Percentiles rank a stretch among this genome's conserved stretches.
Evolutionary conservation across 2,329 filamentous ascomycete genomes (phyloP).

Genomic region (Nothopassalora personata): DNA sequence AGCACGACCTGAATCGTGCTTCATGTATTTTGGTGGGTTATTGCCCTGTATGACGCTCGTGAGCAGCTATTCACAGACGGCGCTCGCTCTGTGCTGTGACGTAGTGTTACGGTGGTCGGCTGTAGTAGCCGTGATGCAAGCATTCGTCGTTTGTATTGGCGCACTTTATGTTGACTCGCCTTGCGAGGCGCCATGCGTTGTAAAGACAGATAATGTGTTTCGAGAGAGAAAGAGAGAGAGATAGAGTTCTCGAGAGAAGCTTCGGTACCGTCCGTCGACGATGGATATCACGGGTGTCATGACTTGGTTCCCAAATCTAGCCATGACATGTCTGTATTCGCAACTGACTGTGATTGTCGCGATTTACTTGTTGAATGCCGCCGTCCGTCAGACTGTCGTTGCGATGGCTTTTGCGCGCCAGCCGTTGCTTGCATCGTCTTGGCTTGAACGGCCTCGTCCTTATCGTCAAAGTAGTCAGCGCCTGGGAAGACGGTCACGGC

Average conservation of each 20-base stretch:
- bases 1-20: neutral
- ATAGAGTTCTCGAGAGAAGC: neutral
- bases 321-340: constrained; percentile 66
- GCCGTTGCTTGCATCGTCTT: constrained; percentile 37
- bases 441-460: constrained; percentile 30
- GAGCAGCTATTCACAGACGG: neutral
- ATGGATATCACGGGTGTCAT: neutral
- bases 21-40: neutral
- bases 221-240: neutral
- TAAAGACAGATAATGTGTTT: neutral
- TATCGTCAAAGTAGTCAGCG: constrained; percentile 23
- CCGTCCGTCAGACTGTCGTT: constrained; percentile 21
- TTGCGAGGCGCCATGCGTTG: neutral
- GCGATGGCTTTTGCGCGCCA: constrained; percentile 7
- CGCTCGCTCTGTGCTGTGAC: neutral
- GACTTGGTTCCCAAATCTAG: constrained; percentile 56
- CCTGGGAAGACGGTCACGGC: constrained; percentile 35
- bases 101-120: neutral
- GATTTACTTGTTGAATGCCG: constrained; percentile 30
- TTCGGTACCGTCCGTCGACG: neutral
- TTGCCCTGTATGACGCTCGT: no score
- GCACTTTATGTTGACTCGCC: neutral
- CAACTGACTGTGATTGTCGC: constrained; percentile 34
- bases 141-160: neutral
- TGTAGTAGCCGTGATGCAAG: neutral